Evolutionary conservation across 768 basidiomycete species (phyloP).

Genomic region (Cyclocybe cylindracea): DNA sequence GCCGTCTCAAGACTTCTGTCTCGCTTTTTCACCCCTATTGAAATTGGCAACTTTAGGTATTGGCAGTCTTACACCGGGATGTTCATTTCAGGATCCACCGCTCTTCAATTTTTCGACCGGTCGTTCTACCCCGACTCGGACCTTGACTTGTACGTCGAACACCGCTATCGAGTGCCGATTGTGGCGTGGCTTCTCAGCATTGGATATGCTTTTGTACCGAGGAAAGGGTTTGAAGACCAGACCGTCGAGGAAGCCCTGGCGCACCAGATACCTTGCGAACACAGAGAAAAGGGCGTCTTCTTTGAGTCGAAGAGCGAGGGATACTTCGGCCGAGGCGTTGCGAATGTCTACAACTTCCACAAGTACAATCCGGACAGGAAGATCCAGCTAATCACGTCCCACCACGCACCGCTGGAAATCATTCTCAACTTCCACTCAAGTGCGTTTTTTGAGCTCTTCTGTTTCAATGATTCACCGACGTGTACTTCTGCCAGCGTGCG

Average conservation of each 20-base stretch:
- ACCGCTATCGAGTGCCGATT: constrained; percentile 29
- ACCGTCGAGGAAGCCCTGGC: not conserved
- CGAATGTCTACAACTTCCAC: constrained; percentile 33
- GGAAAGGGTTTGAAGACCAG: not conserved
- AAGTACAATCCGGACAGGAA: constrained; percentile 23
- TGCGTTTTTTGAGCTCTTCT: constrained; percentile 20
- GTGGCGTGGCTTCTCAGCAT: constrained; percentile 31
- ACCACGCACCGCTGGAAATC: constrained; percentile 29
- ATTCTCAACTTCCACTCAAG: constrained; percentile 52
- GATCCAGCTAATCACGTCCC: constrained; percentile 42
- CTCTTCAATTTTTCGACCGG: constrained; percentile 53
- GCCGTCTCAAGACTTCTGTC: not conserved
- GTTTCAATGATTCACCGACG: not conserved
- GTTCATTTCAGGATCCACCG: constrained; percentile 54
- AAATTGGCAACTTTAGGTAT: constrained; percentile 34
- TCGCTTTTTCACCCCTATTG: constrained; percentile 23
- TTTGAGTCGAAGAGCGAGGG: not conserved
- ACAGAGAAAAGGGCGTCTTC: not conserved
- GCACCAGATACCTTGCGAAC: not conserved
- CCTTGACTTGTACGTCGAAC: constrained; percentile 50
- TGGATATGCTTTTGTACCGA: constrained; percentile 22
- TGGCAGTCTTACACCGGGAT: constrained; percentile 44
- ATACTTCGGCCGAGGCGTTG: constrained; percentile 26
- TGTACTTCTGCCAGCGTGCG: constrained; percentile 6
- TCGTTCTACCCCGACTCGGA: constrained; percentile 45